Conservation (phyloP, 352 stramenopile species). For the Elongisporangium prolatum region DNA sequence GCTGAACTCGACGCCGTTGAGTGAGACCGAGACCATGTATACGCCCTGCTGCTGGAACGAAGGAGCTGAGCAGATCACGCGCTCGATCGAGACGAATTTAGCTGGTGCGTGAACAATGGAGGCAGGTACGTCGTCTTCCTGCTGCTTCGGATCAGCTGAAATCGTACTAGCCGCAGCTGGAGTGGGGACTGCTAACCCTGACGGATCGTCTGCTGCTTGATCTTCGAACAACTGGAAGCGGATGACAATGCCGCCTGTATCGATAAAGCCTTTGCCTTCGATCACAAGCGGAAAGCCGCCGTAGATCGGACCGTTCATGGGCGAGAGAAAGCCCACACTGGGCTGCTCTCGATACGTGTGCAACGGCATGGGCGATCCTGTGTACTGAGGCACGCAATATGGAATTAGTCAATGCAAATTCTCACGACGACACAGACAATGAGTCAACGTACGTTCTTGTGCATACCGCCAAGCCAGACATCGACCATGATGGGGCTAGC, state of each 20-base stretch:
- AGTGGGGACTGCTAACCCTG: conserved; percentile 4
- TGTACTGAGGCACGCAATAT: conserved; percentile 32
- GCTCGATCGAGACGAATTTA: conserved; percentile 45
- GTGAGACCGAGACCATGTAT: conserved; percentile 53
- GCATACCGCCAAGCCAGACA: conserved; percentile 50
- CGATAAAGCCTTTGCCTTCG: conserved; percentile 54
- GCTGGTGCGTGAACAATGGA: conserved; percentile 16
- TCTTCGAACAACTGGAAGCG: conserved; percentile 51
- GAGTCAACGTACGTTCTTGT: conserved; percentile 33
- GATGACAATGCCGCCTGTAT: conserved; percentile 53
- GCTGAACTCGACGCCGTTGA: conserved; percentile 72
- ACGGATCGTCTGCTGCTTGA: conserved; percentile 2
- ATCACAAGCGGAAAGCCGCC: conserved; percentile 57
- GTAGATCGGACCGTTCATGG: conserved; percentile 75
- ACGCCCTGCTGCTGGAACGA: conserved; percentile 60
- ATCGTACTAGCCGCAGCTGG: not conserved
- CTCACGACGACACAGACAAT: too few species aligned
- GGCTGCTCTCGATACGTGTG: conserved; percentile 51
- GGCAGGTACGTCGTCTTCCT: not conserved
- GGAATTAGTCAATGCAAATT: not conserved
- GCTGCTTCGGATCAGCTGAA: conserved; percentile 1
- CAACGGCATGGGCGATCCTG: conserved; percentile 36
- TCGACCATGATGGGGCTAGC: conserved; percentile 43
- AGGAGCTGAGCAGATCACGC: conserved; percentile 38
- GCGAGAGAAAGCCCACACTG: conserved; percentile 28